phyloP scores from a whole-genome alignment of 2,329 filamentous ascomycete genomes.

The Chaetomium sp. region DNA sequence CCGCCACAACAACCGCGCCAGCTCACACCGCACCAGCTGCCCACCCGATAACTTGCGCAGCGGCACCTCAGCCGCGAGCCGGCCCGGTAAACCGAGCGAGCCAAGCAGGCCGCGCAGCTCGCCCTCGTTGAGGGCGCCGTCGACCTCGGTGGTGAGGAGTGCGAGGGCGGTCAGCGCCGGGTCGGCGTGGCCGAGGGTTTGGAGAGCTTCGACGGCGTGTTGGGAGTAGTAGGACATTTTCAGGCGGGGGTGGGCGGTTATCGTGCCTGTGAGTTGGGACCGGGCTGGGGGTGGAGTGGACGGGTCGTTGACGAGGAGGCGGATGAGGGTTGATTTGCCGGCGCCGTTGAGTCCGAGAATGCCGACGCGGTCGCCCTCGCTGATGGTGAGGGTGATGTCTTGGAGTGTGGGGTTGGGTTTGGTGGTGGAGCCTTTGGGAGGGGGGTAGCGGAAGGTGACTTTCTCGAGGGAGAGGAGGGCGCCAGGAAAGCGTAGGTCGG shows the following conservation, averaged over 20 bases:
- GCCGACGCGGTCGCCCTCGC: conserved; percentile 67
- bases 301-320: conserved; percentile 52
- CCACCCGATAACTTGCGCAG: conserved; percentile 70
- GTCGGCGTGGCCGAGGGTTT: conserved; percentile 43
- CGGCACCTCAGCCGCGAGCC: conserved; percentile 66
- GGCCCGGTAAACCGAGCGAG: conserved; percentile 63
- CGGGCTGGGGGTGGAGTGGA: background rate
- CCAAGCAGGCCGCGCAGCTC: conserved; percentile 60
- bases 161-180: conserved; percentile 57
- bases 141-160: conserved; percentile 51
- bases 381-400: conserved; percentile 60
- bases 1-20: conserved; percentile 62
- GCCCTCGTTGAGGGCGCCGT: conserved; percentile 54
- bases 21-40: conserved; percentile 60
- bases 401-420: conserved; percentile 38
- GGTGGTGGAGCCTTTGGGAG: conserved; percentile 23
- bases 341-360: conserved; percentile 74
- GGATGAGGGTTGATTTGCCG: conserved; percentile 74
- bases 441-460: conserved; percentile 57
- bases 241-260: conserved; percentile 61
- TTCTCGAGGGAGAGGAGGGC: conserved; percentile 66
- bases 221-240: conserved; percentile 74
- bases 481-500: conserved; percentile 68
- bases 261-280: conserved; percentile 48
- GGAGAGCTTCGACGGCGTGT: conserved; percentile 65